Base-by-base conservation (phyloP, 331 rosid genomes). In the Rosa hybrid region DNA sequence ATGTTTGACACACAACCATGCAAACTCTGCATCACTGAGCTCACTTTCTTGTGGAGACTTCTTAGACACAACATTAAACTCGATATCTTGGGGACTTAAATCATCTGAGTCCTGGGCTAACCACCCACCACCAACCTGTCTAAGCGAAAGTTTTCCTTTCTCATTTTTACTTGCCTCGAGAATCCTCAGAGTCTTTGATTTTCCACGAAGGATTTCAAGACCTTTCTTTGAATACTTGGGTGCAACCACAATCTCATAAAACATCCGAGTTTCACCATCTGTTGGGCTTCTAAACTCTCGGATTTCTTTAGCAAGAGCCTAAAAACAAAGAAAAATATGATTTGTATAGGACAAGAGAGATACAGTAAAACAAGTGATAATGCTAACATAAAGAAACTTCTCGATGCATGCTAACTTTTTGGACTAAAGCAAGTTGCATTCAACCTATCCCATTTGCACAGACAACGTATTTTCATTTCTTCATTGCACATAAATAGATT, bases 61-160 rank as follows among this genome's bases (percentile, higher is more conserved):
- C 77, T 83, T 87, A 21, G 98, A 86, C 72, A 90, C 91, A 20
- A 84, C 44, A 0, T 71, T 91, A 79, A 95, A 90, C 64, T 91
- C 75, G 76, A 93, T 91, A 72, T 95, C 94, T 3, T 79, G 79
- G 5, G 97, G 98, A 78, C 85, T 89, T 45, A 92, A 76, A 81
- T 95, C 98, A 59, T 93, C 98, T 6, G 97, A 86, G 44, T 91
- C 98, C 88, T 95, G 98, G 62, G 91, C 97, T 81, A 95, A 85
- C 98, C 96, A 95, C 30, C 99, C 98, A 73, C 99, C 99, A 62
- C 99, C 98, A 78, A 95, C 91, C 80, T 95, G 99, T 81, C 97
- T 84, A 67, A 95, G 93, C 45, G 99, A 95, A 81, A 93, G 96
- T 85, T 93, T 95, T 78, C 98, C 98, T 10, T 88, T 81, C 84